Conservation (phyloP, 2,329 filamentous ascomycete genomes). For the Ophiostoma perfectum region DNA sequence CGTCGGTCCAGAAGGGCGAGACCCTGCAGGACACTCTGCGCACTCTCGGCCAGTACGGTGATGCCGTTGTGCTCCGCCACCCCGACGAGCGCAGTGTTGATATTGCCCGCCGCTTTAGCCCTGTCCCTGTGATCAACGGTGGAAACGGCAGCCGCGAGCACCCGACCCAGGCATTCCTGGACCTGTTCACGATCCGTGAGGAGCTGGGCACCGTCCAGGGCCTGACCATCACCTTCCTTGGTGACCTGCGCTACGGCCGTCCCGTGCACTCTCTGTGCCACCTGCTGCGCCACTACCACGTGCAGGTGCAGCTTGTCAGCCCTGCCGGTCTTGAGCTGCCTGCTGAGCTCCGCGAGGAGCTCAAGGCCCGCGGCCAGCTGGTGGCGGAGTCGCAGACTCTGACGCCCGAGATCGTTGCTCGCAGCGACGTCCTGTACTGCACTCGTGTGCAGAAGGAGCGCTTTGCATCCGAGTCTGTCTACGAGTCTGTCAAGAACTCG, state of each 20-base stretch:
- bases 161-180: constrained; percentile 93
- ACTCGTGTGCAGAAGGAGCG: constrained; percentile 95
- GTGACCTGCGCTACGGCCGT: constrained; percentile 87
- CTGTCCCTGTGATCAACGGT: constrained; percentile 92
- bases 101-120: constrained; percentile 77
- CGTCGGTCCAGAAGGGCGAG: constrained; percentile 91
- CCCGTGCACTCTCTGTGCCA: constrained; percentile 94
- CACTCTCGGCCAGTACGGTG: constrained; percentile 88
- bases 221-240: constrained; percentile 90
- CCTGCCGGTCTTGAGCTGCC: constrained; percentile 76
- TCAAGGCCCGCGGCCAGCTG: constrained; percentile 70
- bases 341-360: constrained; percentile 63
- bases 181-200: constrained; percentile 97
- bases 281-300: constrained; percentile 91
- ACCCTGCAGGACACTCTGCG: constrained; percentile 87
- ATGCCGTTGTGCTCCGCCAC: constrained; percentile 93
- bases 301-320: constrained; percentile 85
- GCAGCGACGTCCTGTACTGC: constrained; percentile 91
- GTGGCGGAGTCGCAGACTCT: constrained; percentile 69
- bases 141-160: constrained; percentile 95
- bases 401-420: constrained; percentile 78
- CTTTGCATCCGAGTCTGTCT: constrained; percentile 74
- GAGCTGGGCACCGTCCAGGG: constrained; percentile 94
- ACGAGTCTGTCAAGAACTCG: constrained; percentile 80
- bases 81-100: constrained; percentile 76